phyloP scores from a whole-genome alignment of 164 flowering plant species.

The Vitis labrusca region DNA sequence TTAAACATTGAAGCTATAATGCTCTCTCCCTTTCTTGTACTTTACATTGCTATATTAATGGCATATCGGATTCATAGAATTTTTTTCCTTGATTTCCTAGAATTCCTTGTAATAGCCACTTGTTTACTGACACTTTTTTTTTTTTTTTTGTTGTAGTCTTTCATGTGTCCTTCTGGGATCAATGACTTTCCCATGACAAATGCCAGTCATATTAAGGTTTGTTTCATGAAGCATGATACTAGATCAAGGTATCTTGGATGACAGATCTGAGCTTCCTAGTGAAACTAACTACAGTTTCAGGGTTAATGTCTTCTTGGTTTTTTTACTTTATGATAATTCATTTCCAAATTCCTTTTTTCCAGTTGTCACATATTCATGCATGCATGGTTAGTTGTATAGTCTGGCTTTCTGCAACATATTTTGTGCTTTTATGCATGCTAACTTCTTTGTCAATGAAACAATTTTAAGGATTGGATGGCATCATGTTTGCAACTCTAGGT shows the following conservation, averaged over 20 bases:
- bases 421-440: no score
- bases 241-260: neutral
- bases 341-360: neutral
- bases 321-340: neutral
- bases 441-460: no score
- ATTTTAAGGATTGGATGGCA: no score
- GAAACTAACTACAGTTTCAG: neutral
- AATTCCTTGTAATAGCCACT: neutral
- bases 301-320: neutral
- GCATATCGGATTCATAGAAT: no score
- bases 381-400: no score
- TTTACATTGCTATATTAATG: no score
- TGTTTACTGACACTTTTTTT: neutral
- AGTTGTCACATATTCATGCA: no score
- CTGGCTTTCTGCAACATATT: no score
- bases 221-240: conserved; percentile 5
- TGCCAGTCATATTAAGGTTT: conserved; percentile 84
- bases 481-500: neutral
- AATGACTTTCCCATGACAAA: conserved; percentile 98
- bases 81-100: neutral
- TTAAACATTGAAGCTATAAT: no score
- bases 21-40: no score
- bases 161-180: conserved; percentile 99
- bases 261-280: neutral
- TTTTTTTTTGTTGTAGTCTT: conserved; percentile 61